Percentiles rank a stretch among this genome's conserved stretches.
phyloP scores from a whole-genome alignment of 495 filamentous ascomycete genomes.

The Neurospora intermedia region DNA sequence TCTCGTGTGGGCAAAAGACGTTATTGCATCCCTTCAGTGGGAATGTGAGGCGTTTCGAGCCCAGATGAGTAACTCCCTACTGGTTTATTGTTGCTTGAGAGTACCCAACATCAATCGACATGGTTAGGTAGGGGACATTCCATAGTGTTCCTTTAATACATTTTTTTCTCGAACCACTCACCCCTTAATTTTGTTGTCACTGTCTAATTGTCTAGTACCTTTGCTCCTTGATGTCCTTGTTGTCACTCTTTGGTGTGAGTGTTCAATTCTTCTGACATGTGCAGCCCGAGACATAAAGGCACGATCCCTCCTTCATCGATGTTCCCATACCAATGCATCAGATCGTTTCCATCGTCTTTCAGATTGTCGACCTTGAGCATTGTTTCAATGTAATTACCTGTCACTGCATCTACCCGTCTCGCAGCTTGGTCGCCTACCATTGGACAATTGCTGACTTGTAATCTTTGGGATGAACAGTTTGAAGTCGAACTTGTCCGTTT shows the following conservation, averaged over 20 bases:
- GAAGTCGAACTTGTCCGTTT: background rate
- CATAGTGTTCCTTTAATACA: background rate
- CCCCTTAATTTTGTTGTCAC: background rate
- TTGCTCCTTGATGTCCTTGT: background rate
- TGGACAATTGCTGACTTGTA: background rate
- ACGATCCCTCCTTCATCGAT: background rate
- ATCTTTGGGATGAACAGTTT: background rate
- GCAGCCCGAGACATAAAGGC: background rate
- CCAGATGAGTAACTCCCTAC: background rate
- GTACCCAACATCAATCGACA: background rate
- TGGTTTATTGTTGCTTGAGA: conserved; percentile 2
- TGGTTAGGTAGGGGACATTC: background rate
- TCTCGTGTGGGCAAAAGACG: background rate
- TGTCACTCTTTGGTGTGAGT: background rate
- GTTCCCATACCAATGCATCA: background rate
- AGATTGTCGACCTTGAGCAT: background rate
- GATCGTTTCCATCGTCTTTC: background rate
- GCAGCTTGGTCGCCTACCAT: background rate
- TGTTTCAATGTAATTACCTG: background rate
- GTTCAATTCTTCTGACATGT: background rate
- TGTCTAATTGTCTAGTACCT: background rate
- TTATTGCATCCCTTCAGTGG: background rate
- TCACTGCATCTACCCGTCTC: background rate
- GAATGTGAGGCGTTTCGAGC: background rate
- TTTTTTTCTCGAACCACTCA: background rate